Base-by-base conservation (phyloP, 768 basidiomycete species). In the Amanita exitialis region DNA sequence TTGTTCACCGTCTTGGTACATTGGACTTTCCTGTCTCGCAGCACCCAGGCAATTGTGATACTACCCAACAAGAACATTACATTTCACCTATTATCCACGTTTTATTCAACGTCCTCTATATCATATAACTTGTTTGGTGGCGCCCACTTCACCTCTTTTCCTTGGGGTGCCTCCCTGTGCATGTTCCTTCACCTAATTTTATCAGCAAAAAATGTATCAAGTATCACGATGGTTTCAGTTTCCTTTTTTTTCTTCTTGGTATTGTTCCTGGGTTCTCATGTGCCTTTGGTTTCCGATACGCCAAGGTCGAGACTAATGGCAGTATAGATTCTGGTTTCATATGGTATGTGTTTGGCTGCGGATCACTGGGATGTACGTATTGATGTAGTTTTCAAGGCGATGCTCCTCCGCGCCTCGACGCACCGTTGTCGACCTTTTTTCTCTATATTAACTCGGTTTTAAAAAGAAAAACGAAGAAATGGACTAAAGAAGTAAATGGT, bases 31-130 rank as follows among this genome's bases (percentile, higher is more conserved):
- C 23, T 16, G 12, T 41, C 43, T 28, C 28, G 47, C 47, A 41
- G 47, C 47, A 41, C 23, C 32, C 25, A 37, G 16, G 36, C 47
- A 49, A 49, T 49, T 49, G 47, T 49, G 47, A 49, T 15, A 49
- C 23, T 49, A 49, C 42, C 7, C 28, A 13, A 35, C 50, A 51
- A 28, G 50, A 51, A 51, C 50, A 51, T 25, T 51, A 51, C 37
- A 36, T 25, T 44, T 51, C 41, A 38, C 27, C 15, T 49, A 49
- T 39, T 50, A 50, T 41, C 25, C 49, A 43, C 49, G 13, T 43
- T 37, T 44, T 51, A 42, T 36, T 37, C 32, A 23, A 12, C 13
- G 10, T 13, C 42, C 21, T 43, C 42, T 44, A 51, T 51, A 51
- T 51, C 41, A n/a, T 44, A 43, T 12, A 28, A 36, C 32, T 16